Evolutionary conservation across 2,329 filamentous ascomycete genomes (phyloP).

Genomic region (Apiospora pterosperma): DNA sequence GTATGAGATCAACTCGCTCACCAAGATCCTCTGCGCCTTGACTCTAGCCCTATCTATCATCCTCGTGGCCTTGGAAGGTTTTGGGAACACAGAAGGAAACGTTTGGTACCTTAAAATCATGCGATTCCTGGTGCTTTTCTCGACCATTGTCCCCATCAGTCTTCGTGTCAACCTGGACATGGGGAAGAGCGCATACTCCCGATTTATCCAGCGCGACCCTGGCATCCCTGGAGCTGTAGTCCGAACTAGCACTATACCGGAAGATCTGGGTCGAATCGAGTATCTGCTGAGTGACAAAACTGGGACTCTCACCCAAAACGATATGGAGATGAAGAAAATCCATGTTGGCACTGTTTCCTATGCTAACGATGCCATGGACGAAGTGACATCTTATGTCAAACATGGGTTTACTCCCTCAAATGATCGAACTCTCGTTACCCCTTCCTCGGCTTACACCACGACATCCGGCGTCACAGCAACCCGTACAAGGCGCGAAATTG

Average conservation of each 20-base stretch:
- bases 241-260: conserved; percentile 93
- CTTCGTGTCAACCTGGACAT: conserved; percentile 94
- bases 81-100: conserved; percentile 62
- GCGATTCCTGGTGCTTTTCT: conserved; percentile 96
- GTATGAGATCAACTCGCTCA: conserved; percentile 94
- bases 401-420: conserved; percentile 67
- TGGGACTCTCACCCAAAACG: conserved; percentile 95
- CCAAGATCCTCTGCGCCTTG: conserved; percentile 89
- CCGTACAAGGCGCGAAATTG: conserved; percentile 87
- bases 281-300: conserved; percentile 97
- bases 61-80: conserved; percentile 83
- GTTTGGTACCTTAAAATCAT: conserved; percentile 96
- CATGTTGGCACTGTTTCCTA: conserved; percentile 98
- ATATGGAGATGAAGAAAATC: conserved; percentile 99
- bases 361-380: conserved; percentile 98
- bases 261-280: conserved; percentile 92
- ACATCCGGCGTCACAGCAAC: conserved; percentile 63
- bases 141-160: conserved; percentile 98
- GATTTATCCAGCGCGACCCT: conserved; percentile 88
- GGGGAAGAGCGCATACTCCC: conserved; percentile 94
- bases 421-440: conserved; percentile 61
- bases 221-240: conserved; percentile 92
- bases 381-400: conserved; percentile 80
- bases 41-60: conserved; percentile 84
- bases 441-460: conserved; percentile 67